A percentile compares a stretch with the other conserved stretches of the same genome.
These are phyloP conservation scores for Blastobotrys proliferans DNA, from an alignment of 1,139 yeast species.

Conservation along the genomic window DNA sequence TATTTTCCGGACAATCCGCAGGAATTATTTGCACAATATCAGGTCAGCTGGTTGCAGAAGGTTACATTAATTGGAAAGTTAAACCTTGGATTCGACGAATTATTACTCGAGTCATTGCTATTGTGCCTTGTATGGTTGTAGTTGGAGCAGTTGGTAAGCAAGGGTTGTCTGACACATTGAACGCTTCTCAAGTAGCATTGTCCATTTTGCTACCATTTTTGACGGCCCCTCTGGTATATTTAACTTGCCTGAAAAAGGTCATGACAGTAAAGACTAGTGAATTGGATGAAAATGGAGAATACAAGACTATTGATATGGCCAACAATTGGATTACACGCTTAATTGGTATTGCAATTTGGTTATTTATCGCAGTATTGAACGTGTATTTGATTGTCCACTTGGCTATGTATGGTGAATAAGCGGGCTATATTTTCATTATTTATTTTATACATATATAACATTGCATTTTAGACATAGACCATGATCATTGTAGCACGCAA, in stretches of 20 bases:
- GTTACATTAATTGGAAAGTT: conserved; percentile 71
- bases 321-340: conserved; percentile 57
- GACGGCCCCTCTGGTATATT: conserved; percentile 72
- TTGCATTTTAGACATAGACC: too few species aligned
- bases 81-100: conserved; percentile 75
- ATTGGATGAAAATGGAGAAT: conserved; percentile 12
- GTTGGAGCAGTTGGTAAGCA: conserved; percentile 54
- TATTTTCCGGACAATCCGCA: conserved; percentile 76
- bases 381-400: conserved; percentile 66
- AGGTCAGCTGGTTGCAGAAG: conserved; percentile 82
- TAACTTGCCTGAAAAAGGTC: conserved; percentile 58
- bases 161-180: conserved; percentile 62
- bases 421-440: not conserved
- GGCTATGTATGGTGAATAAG: conserved; percentile 43
- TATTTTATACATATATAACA: too few species aligned
- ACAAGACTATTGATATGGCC: conserved; percentile 42
- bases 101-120: conserved; percentile 65
- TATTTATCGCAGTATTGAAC: conserved; percentile 60
- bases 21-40: conserved; percentile 86
- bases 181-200: conserved; percentile 72
- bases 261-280: conserved; percentile 46
- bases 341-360: conserved; percentile 51
- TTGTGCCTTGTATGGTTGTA: conserved; percentile 65
- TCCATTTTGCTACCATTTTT: conserved; percentile 70
- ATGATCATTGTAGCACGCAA: too few species aligned